Percentiles rank a stretch among this genome's conserved stretches.
These are phyloP conservation scores for Sergeia podlipaevii DNA, from an alignment of 208 protist species.

Conservation along the genomic window DNA sequence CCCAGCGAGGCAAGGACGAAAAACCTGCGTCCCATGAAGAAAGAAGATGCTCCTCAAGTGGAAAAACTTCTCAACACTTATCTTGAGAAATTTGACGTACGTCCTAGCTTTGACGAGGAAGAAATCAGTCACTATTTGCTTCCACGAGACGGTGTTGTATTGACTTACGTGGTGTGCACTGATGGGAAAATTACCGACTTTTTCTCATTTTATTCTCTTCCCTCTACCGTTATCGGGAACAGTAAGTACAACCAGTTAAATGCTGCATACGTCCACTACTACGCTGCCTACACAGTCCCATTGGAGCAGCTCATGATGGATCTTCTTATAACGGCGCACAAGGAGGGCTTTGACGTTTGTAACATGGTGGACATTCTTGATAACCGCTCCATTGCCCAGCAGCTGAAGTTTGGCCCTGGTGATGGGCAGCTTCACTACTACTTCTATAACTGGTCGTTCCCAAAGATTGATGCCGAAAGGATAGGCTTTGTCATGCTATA, in stretches of 20 bases:
- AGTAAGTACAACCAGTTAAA: slow-evolving; percentile 90
- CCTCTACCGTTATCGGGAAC: slow-evolving; percentile 96
- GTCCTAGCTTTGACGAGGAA: slow-evolving; percentile 87
- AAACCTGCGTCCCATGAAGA: slow-evolving; percentile 74
- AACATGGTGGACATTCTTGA: slow-evolving; percentile 98
- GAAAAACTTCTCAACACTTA: slow-evolving; percentile 77
- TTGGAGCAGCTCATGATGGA: slow-evolving; percentile 90
- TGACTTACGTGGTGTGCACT: slow-evolving; percentile 94
- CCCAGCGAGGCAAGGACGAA: slow-evolving; percentile 40
- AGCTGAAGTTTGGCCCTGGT: slow-evolving; percentile 97
- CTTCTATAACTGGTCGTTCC: slow-evolving; percentile 98
- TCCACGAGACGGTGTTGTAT: slow-evolving; percentile 92
- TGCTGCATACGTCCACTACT: slow-evolving; percentile 98
- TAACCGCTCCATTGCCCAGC: slow-evolving; percentile 85
- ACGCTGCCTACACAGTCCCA: slow-evolving; percentile 85
- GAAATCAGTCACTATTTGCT: slow-evolving; percentile 97
- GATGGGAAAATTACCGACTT: slow-evolving; percentile 93
- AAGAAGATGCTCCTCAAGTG: slow-evolving; percentile 75
- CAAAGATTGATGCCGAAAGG: slow-evolving; percentile 59
- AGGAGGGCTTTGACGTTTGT: slow-evolving; percentile 97
- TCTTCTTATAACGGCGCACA: slow-evolving; percentile 87
- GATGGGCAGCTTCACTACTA: slow-evolving; percentile 99
- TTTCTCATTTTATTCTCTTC: slow-evolving; percentile 97
- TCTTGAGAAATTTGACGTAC: slow-evolving; percentile 75
- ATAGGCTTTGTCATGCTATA: slow-evolving; percentile 95